These are phyloP conservation scores for Dioszegia crocea DNA, from an alignment of 768 basidiomycete species.

Conservation along the genomic window DNA sequence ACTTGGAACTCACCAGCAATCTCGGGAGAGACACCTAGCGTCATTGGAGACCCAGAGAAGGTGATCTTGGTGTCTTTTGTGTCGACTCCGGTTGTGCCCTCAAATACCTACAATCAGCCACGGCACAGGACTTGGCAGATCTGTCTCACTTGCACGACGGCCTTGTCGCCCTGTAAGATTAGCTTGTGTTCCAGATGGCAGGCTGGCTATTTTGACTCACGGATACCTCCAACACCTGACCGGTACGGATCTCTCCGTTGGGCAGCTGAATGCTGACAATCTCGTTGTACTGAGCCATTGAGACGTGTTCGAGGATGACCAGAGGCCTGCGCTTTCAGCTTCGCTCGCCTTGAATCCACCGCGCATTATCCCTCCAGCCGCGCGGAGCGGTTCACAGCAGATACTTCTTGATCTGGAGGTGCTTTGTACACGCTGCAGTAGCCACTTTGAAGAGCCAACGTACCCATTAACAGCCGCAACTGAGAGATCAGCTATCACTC, in stretches of 20 bases:
- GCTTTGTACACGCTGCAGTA: too few species aligned
- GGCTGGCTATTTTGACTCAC: neutral
- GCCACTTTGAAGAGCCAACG: slow-evolving; percentile 34
- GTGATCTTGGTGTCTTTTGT: slow-evolving; percentile 96
- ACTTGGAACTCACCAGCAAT: slow-evolving; percentile 1
- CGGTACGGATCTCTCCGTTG: slow-evolving; percentile 89
- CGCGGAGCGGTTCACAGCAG: too few species aligned
- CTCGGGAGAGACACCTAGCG: slow-evolving; percentile 90
- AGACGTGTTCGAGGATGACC: slow-evolving; percentile 97
- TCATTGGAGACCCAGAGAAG: slow-evolving; percentile 98
- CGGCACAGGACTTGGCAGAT: neutral
- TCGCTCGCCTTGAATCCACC: too few species aligned
- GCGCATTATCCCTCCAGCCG: too few species aligned
- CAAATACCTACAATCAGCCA: slow-evolving; percentile 62
- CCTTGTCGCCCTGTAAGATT: slow-evolving; percentile 80
- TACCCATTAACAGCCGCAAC: slow-evolving; percentile 98
- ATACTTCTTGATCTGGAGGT: too few species aligned
- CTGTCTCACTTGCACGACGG: slow-evolving; percentile 71
- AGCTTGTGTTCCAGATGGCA: neutral
- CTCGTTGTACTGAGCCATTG: slow-evolving; percentile 94
- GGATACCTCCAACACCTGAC: slow-evolving; percentile 88
- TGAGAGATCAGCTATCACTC: slow-evolving; percentile 64
- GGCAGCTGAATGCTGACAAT: slow-evolving; percentile 93
- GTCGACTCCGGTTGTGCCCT: slow-evolving; percentile 95
- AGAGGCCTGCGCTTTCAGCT: slow-evolving; percentile 61